Evolutionary conservation across 352 stramenopile genomes (phyloP), one percentile per base, ranked within the genome.

Genomic region (Pythium apleroticum): DNA sequence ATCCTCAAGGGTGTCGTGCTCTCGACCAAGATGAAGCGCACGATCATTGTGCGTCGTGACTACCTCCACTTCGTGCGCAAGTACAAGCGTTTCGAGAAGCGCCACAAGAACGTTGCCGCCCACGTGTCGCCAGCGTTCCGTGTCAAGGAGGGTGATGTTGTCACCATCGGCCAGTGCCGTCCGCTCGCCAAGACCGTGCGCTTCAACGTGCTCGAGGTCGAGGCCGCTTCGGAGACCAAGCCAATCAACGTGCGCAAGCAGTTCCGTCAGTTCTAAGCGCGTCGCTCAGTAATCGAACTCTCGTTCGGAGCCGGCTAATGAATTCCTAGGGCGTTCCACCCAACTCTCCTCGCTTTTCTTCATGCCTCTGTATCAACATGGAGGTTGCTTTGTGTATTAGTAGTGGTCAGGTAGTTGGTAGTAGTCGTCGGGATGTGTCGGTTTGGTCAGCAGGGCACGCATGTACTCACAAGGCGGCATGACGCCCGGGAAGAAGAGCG

Each of bases 1-100:
- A 99, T 97, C 71, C 84, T 99, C 56, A 99, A 99, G 90, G 98
- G 97, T 68, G 88, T 99, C 57, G 97, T 99, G 48, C 97, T 99
- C 66, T 99, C 97, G 72, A 99, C 89, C 80, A 99, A 99, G 93
- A 99, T 99, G 98, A 99, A 99, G 81, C 93, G 97, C 83, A 99
- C 98, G 54, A 97, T 99, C 77, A 97, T 99, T 72, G 97, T 99
- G 63, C 95, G 98, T 88, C 91, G 98, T 77, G 98, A 99, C 80
- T 99, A 99, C 88, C 83, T 99, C 66, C 97, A 99, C 86, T 99
- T 97, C 83, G 96, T 99, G 68, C 89, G 87, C 76, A 99, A 99
- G 95, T 99, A 99, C 96, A 96, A 96, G 72, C 95, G 96, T 97
- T 99, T 98, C 80, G 97, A 99, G 85, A 99, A 99, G 91, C 94